Evolutionary conservation across 1,284 basidiomycete genomes (phyloP).

Genomic region (Porphyrellus sp.): DNA sequence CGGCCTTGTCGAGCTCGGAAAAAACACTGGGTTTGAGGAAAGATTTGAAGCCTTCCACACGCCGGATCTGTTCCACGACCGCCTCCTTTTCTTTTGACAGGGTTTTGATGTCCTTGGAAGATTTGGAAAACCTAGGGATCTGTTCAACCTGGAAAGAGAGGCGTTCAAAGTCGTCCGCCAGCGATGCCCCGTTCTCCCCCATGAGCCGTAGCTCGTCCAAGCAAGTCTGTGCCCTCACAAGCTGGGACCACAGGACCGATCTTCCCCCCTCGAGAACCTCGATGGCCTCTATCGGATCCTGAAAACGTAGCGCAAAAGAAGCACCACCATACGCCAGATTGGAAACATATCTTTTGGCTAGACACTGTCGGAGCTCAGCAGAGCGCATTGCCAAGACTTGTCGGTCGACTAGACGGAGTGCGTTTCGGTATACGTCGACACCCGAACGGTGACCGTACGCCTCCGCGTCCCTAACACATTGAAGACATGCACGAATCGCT

Average conservation of each 20-base stretch:
- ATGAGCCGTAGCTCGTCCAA: constrained; percentile 28
- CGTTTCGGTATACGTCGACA: constrained; percentile 24
- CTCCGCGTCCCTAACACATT: constrained; percentile 26
- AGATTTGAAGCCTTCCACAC: constrained; percentile 27
- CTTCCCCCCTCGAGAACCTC: constrained; percentile 27
- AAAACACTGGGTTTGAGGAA: constrained; percentile 30
- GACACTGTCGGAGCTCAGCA: constrained; percentile 18
- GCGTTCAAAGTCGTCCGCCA: constrained; percentile 28
- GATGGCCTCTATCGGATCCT: constrained; percentile 20
- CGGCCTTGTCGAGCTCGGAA: constrained; percentile 28
- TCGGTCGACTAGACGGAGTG: constrained; percentile 19
- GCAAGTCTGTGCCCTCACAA: constrained; percentile 22
- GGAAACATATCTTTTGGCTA: constrained; percentile 14
- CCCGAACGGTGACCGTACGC: constrained; percentile 23
- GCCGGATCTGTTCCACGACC: constrained; percentile 27
- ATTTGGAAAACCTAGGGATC: constrained; percentile 1
- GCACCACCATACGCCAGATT: constrained; percentile 22
- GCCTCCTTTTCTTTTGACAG: constrained; percentile 26
- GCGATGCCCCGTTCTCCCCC: constrained; percentile 15
- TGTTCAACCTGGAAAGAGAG: constrained; percentile 25
- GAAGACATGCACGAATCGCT: constrained; percentile 21
- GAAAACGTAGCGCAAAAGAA: constrained; percentile 23
- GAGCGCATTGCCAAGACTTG: constrained; percentile 17
- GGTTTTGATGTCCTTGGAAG: constrained; percentile 16
- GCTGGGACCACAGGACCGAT: constrained; percentile 28